Base-by-base conservation (phyloP, 495 filamentous ascomycete genomes). In the Pseudevernia furfuracea region DNA sequence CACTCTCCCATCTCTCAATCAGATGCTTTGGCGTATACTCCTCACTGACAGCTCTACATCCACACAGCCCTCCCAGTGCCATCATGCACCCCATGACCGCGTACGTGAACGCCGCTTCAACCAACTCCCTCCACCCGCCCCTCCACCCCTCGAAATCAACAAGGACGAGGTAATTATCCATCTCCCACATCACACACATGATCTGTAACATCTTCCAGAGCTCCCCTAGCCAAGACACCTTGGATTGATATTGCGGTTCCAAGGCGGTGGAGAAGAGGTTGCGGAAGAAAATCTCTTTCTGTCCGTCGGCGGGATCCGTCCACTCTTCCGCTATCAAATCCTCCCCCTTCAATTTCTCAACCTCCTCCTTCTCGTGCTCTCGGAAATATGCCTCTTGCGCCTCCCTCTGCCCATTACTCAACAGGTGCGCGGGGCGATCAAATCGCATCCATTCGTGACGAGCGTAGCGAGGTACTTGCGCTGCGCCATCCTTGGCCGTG, bases 401-500 rank as follows among this genome's bases (percentile, higher is more conserved):
- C 21, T 63, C 53, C 1, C 39, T 39, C 6, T 63, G 61, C 7
- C 19, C 1, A 17, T 10, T 25, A 5, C 9, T 30, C 28, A 63
- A 30, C 1, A 63, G 39, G 10, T 30, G 28, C 8, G 49, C 61
- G 32, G 61, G 53, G 12, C 61, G 46, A 39, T 58, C 61, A 21
- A 63, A 63, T 10, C 61, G 53, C 52, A 63, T 63, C 52, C 61
- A 63, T 32, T 63, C 61, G 61, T 63, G 61, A 15, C 61, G 14
- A 12, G 61, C 61, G 23, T 63, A 36, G 49, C 52, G 61, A 36
- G 61, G 61, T 58, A 63, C 30, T 21, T 12, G 36, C 14, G 28
- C 53, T 17, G 28, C 10, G 15, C 41, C 61, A 44, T 58, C 61
- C 41, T 46, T 14, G 19, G 61, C 61, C 7, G 52, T 57, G 5